Percentiles rank a stretch among this genome's conserved stretches.
Conservation (phyloP, 2,329 filamentous ascomycete genomes). For the Claviceps sp. region DNA sequence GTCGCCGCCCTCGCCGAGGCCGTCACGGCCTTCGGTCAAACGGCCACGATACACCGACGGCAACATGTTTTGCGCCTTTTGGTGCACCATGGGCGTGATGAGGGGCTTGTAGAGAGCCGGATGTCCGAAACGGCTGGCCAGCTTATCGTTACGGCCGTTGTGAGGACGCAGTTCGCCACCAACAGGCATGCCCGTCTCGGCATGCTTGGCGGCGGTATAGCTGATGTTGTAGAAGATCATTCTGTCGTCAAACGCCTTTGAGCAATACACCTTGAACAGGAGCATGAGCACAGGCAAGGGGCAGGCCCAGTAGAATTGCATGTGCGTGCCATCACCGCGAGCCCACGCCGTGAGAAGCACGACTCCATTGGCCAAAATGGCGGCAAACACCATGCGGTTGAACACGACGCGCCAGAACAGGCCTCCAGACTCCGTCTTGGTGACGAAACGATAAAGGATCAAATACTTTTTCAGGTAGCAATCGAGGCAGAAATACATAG, state of each 20-base stretch:
- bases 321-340: constrained; percentile 45
- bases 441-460: constrained; percentile 86
- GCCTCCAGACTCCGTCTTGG: constrained; percentile 91
- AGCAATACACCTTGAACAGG: constrained; percentile 79
- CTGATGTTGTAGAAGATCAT: constrained; percentile 68
- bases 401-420: constrained; percentile 84
- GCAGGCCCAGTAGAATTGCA: constrained; percentile 51
- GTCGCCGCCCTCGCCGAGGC: constrained; percentile 31
- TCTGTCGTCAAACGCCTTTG: constrained; percentile 59
- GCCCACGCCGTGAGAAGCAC: constrained; percentile 65
- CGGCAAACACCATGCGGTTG: constrained; percentile 81
- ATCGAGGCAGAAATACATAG: constrained; percentile 81
- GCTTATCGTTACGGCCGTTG: constrained; percentile 48
- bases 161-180: constrained; percentile 25
- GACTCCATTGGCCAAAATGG: constrained; percentile 65
- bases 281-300: constrained; percentile 70
- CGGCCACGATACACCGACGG: constrained; percentile 78
- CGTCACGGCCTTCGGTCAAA: constrained; percentile 36
- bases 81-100: constrained; percentile 90
- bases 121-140: constrained; percentile 73
- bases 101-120: constrained; percentile 80
- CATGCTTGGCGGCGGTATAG: constrained; percentile 33
- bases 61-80: constrained; percentile 75
- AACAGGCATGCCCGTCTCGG: constrained; percentile 28
- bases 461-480: constrained; percentile 90